Evolutionary conservation across 495 filamentous ascomycete species (phyloP).

Genomic region (Cenococcum geophilum): DNA sequence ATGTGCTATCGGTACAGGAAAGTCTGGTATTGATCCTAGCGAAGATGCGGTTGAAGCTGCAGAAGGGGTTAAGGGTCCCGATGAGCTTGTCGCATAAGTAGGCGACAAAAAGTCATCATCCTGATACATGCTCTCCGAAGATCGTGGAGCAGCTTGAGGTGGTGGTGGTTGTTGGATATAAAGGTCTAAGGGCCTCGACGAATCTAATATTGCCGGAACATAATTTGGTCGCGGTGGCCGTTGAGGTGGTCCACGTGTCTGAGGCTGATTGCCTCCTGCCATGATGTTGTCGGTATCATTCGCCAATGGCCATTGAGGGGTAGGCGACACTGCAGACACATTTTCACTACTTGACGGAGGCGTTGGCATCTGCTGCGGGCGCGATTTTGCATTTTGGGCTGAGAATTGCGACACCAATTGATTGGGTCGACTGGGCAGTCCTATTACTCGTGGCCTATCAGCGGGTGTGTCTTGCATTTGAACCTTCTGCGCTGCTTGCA

Average conservation of each 20-base stretch:
- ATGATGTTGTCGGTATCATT: conserved; percentile 16
- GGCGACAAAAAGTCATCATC: conserved; percentile 28
- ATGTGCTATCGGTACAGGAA: conserved; percentile 45
- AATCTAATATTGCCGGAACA: conserved; percentile 50
- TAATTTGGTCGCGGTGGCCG: conserved; percentile 60
- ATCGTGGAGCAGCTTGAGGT: conserved; percentile 13
- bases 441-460: conserved; percentile 19
- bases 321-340: conserved; percentile 12
- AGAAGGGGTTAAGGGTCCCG: conserved; percentile 30
- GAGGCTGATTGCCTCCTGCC: conserved; percentile 1
- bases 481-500: conserved; percentile 12
- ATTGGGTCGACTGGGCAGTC: conserved; percentile 25
- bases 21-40: conserved; percentile 55
- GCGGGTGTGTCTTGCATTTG: conserved; percentile 10
- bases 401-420: conserved; percentile 29
- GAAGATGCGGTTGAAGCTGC: conserved; percentile 37
- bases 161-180: conserved; percentile 36
- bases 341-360: conserved; percentile 11
- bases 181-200: conserved; percentile 33
- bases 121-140: conserved; percentile 10
- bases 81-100: conserved; percentile 25
- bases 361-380: conserved; percentile 9
- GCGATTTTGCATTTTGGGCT: conserved; percentile 8
- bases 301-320: conserved; percentile 27
- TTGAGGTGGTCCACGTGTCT: conserved; percentile 50